Evolutionary conservation across 768 basidiomycete genomes (phyloP).

Genomic region (Lactarius sp.): DNA sequence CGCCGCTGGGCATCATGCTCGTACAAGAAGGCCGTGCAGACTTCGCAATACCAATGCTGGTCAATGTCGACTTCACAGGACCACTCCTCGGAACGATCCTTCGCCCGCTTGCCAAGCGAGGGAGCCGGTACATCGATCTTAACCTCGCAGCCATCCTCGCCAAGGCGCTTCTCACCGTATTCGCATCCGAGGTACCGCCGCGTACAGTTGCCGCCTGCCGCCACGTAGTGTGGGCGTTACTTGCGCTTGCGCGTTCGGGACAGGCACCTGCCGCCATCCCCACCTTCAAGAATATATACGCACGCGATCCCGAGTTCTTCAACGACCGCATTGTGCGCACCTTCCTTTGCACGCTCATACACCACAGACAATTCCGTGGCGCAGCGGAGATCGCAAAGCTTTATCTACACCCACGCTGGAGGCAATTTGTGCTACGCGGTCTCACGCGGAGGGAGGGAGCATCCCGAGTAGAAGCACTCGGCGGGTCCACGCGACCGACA

Average conservation of each 20-base stretch:
- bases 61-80: conserved; percentile 7
- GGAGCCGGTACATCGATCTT: conserved; percentile 16
- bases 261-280: conserved; percentile 36
- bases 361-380: conserved; percentile 36
- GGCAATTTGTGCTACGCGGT: conserved; percentile 31
- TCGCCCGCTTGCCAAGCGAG: conserved; percentile 24
- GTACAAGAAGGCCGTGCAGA: conserved; percentile 22
- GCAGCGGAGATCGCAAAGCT: conserved; percentile 31
- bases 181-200: conserved; percentile 33
- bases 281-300: conserved; percentile 39
- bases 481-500: not conserved
- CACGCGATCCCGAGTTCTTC: conserved; percentile 38
- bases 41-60: conserved; percentile 18
- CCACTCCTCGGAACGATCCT: conserved; percentile 32
- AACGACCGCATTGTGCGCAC: conserved; percentile 33
- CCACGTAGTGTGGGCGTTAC: conserved; percentile 37
- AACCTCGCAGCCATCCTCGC: conserved; percentile 19
- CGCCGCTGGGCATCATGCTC: conserved; percentile 10
- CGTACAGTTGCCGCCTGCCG: conserved; percentile 36
- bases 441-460: conserved; percentile 8
- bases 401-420: conserved; percentile 30
- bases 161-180: conserved; percentile 34
- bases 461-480: conserved; percentile 1
- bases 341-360: conserved; percentile 39
- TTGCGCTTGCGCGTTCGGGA: conserved; percentile 36